phyloP scores from a whole-genome alignment of 2,329 filamentous ascomycete genomes.

The Lomentospora prolificans region DNA sequence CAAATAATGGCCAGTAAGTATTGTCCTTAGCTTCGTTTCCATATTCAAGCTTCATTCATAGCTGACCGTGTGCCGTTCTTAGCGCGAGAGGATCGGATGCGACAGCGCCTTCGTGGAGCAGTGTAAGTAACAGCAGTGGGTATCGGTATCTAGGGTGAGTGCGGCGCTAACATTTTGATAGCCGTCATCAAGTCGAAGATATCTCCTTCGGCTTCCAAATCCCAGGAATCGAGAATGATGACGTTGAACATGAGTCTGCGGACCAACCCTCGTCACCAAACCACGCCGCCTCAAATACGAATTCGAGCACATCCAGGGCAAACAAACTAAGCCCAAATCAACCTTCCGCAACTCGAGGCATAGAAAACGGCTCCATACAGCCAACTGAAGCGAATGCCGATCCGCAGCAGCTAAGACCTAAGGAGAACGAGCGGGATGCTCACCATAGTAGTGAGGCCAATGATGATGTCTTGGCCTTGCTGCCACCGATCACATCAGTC shows the following conservation, averaged over 20 bases:
- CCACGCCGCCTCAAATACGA: neutral
- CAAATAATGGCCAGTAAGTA: constrained; percentile 24
- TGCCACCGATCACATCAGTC: constrained; percentile 9
- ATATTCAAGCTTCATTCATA: neutral
- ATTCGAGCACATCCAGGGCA: neutral
- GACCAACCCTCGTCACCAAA: neutral
- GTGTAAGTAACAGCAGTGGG: constrained; percentile 33
- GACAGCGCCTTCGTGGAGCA: constrained; percentile 55
- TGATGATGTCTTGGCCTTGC: constrained; percentile 9
- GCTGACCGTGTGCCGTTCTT: neutral
- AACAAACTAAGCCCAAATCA: neutral
- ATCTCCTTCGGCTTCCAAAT: constrained; percentile 36
- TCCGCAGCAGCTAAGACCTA: neutral
- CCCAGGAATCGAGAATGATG: neutral
- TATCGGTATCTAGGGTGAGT: constrained; percentile 1
- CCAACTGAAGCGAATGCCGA: constrained; percentile 6
- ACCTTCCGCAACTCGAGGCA: neutral
- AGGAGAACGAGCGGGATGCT: neutral
- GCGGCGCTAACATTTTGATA: constrained; percentile 14
- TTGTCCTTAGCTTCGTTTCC: neutral
- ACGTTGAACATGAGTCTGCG: neutral
- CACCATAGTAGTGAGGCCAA: neutral
- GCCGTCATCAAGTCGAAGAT: constrained; percentile 48
- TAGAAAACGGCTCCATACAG: neutral
- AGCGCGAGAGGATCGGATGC: constrained; percentile 53